Percentiles rank a stretch among this genome's conserved stretches.
These are phyloP conservation scores for Phytomonas francai DNA, from an alignment of 208 protist species.

Conservation along the genomic window DNA sequence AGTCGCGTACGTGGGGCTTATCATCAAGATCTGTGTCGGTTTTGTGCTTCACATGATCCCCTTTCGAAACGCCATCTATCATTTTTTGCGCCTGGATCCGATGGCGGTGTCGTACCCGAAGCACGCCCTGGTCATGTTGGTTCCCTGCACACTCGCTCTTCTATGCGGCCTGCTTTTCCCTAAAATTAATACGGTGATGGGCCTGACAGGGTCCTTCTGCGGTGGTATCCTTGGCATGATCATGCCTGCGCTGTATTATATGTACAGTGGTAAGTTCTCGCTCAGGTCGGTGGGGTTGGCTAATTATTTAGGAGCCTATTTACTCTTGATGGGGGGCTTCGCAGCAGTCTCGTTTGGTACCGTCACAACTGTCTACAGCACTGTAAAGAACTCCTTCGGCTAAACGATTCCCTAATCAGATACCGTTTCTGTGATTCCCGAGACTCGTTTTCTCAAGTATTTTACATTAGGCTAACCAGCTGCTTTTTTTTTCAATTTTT, in stretches of 20 bases:
- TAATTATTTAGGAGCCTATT: conserved; percentile 34
- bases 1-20: conserved; percentile 51
- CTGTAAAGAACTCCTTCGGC: conserved; percentile 26
- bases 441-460: too few relatives aligned
- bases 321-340: conserved; percentile 37
- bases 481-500: too few relatives aligned
- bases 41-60: conserved; percentile 66
- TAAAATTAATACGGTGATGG: conserved; percentile 36
- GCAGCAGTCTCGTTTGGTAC: conserved; percentile 35
- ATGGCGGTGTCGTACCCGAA: too few relatives aligned
- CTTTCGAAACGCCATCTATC: conserved; percentile 53
- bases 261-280: conserved; percentile 50
- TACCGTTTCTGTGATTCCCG: background rate
- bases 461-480: too few relatives aligned
- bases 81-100: conserved; percentile 28
- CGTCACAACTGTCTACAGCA: conserved; percentile 34
- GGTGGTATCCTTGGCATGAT: conserved; percentile 53
- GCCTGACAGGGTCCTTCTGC: conserved; percentile 41
- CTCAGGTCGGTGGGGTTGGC: conserved; percentile 24
- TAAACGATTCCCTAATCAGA: conserved; percentile 2
- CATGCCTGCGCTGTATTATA: conserved; percentile 46
- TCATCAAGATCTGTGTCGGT: conserved; percentile 50
- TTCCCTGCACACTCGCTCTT: conserved; percentile 17
- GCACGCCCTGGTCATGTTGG: conserved; percentile 20
- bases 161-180: conserved; percentile 42